Conservation (phyloP, 129 eudicot species). For the Tanacetum coccineum region DNA sequence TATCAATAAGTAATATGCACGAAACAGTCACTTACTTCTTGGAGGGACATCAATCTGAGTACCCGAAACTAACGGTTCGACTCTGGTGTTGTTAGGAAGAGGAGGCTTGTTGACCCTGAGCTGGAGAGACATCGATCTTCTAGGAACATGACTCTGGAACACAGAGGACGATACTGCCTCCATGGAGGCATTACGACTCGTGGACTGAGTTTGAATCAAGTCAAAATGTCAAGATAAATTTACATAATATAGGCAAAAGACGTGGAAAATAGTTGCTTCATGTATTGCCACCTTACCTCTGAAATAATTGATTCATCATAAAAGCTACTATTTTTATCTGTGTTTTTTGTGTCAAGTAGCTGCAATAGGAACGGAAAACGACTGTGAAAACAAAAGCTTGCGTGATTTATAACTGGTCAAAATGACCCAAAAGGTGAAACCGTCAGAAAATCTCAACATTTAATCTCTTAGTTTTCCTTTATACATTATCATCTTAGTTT, state of each 20-base stretch:
- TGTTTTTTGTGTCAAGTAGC: too few species aligned
- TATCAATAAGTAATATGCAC: neutral
- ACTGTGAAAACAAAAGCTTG: too few species aligned
- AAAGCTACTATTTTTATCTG: too few species aligned
- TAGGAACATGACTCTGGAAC: constrained; percentile 20
- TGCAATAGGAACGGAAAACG: too few species aligned
- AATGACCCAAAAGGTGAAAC: too few species aligned
- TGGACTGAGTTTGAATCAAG: constrained; percentile 31
- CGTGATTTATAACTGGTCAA: too few species aligned
- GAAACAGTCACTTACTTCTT: constrained; percentile 46
- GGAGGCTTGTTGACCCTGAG: constrained; percentile 28
- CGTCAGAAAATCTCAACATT: too few species aligned
- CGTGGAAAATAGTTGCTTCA: neutral
- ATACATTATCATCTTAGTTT: too few species aligned
- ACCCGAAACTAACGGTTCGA: constrained; percentile 25
- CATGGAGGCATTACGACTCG: constrained; percentile 30
- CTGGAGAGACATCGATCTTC: constrained; percentile 35
- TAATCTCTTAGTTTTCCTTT: too few species aligned
- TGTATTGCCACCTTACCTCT: too few species aligned
- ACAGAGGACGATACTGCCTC: constrained; percentile 32
- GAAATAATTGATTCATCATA: too few species aligned
- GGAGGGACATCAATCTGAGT: constrained; percentile 26
- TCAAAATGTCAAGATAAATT: neutral
- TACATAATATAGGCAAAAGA: neutral
- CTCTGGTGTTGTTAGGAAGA: constrained; percentile 22